Percentiles rank a stretch among this genome's conserved stretches.
Evolutionary conservation across 148 eudicot species (phyloP).

Genomic region (Camellia japonica): DNA sequence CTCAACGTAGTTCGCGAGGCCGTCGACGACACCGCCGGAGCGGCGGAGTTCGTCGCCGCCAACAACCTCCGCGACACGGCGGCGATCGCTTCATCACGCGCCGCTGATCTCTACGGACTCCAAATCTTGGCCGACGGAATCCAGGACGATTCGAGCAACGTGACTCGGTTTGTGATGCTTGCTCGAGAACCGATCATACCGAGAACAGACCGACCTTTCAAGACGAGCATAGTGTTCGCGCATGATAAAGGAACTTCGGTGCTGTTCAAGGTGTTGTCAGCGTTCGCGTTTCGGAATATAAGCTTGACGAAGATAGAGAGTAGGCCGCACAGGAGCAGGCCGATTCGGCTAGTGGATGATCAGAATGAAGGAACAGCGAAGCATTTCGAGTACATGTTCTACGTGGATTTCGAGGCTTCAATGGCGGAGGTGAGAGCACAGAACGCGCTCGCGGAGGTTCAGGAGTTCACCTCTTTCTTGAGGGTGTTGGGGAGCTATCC

Average conservation of each 20-base stretch:
- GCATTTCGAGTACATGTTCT: conserved; percentile 96
- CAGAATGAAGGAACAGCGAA: conserved; percentile 86
- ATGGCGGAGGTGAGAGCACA: conserved; percentile 93
- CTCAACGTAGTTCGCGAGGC: conserved; percentile 77
- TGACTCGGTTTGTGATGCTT: conserved; percentile 91
- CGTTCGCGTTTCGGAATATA: conserved; percentile 89
- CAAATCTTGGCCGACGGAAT: conserved; percentile 79
- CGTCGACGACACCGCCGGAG: conserved; percentile 87
- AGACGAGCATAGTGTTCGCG: conserved; percentile 96
- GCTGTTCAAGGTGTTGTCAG: conserved; percentile 93
- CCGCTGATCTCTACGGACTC: conserved; percentile 80
- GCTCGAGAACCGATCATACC: conserved; percentile 96
- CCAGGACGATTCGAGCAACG: conserved; percentile 83
- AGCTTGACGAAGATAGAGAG: conserved; percentile 93
- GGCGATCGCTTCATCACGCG: conserved; percentile 83
- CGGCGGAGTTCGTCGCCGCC: conserved; percentile 70
- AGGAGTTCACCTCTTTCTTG: conserved; percentile 88
- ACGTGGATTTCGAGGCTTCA: conserved; percentile 95
- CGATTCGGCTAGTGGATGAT: conserved; percentile 76
- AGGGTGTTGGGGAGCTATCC: conserved; percentile 97
- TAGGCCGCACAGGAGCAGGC: conserved; percentile 81
- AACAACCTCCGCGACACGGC: conserved; percentile 75
- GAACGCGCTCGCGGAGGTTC: conserved; percentile 92
- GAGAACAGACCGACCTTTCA: conserved; percentile 81
- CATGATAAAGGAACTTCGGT: conserved; percentile 86